Percentiles rank a stretch among this genome's conserved stretches.
phyloP scores from a whole-genome alignment of 2,329 filamentous ascomycete species.

The Remersonia thermophila region DNA sequence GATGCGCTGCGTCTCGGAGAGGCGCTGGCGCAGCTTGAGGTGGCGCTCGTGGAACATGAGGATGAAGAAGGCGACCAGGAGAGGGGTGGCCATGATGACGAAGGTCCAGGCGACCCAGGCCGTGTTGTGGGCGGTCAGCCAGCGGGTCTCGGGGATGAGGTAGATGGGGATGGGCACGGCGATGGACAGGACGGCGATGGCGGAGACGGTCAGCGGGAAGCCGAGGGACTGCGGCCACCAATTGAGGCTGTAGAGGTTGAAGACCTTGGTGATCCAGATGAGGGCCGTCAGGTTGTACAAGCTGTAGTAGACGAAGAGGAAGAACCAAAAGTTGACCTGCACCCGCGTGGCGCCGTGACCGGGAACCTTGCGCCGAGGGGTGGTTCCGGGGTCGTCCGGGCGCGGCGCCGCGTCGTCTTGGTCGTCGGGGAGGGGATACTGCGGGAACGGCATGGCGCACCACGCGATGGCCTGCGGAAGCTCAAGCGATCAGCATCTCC shows the following conservation, averaged over 20 bases:
- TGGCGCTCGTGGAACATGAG: conserved; percentile 53
- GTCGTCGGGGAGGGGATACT: conserved; percentile 39
- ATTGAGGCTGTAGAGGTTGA: conserved; percentile 59
- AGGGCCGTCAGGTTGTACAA: conserved; percentile 56
- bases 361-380: conserved; percentile 32
- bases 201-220: conserved; percentile 49
- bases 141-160: conserved; percentile 37
- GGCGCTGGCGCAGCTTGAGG: conserved; percentile 44
- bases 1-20: conserved; percentile 55
- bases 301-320: conserved; percentile 56
- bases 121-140: conserved; percentile 50
- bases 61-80: conserved; percentile 52
- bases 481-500: conserved; percentile 10
- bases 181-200: conserved; percentile 49
- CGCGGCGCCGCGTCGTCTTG: conserved; percentile 16
- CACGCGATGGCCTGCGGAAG: conserved; percentile 44
- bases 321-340: conserved; percentile 60
- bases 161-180: conserved; percentile 49
- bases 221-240: conserved; percentile 57
- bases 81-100: conserved; percentile 55
- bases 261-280: conserved; percentile 60
- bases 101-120: conserved; percentile 60
- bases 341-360: conserved; percentile 53
- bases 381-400: conserved; percentile 15
- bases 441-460: conserved; percentile 54